These are phyloP conservation scores for Talaromyces sp. DNA, from an alignment of 2,329 filamentous ascomycete genomes.

Conservation along the genomic window DNA sequence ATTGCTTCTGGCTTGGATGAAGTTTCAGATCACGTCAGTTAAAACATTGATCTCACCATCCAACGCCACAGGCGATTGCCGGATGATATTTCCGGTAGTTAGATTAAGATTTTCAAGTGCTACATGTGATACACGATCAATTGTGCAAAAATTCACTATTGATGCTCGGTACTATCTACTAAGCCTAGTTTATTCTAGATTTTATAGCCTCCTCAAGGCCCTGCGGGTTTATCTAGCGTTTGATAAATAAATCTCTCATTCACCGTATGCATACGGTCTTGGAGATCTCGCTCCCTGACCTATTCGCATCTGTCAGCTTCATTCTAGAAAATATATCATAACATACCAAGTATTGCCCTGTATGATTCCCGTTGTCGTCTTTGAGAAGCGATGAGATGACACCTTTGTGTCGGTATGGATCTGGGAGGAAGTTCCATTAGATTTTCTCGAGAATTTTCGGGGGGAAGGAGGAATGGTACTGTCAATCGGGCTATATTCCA, in stretches of 20 bases:
- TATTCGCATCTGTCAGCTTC: neutral
- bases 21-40: neutral
- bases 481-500: slow-evolving; percentile 13
- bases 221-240: slow-evolving; percentile 3
- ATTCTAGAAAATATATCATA: neutral
- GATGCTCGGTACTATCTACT: neutral
- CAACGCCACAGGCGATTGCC: neutral
- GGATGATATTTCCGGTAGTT: neutral
- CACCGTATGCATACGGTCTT: slow-evolving; percentile 8
- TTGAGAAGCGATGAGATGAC: slow-evolving; percentile 5
- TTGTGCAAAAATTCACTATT: neutral
- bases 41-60: neutral
- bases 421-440: neutral
- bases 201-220: neutral
- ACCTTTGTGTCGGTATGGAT: slow-evolving; percentile 10
- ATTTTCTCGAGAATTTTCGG: neutral
- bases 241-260: slow-evolving; percentile 11
- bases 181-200: neutral
- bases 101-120: neutral
- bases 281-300: slow-evolving; percentile 8
- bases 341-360: slow-evolving; percentile 8
- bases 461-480: neutral
- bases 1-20: neutral
- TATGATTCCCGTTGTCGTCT: slow-evolving; percentile 5
- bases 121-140: neutral